Evolutionary conservation across 306 rosid species (phyloP).

Genomic region (Neltuma alba): DNA sequence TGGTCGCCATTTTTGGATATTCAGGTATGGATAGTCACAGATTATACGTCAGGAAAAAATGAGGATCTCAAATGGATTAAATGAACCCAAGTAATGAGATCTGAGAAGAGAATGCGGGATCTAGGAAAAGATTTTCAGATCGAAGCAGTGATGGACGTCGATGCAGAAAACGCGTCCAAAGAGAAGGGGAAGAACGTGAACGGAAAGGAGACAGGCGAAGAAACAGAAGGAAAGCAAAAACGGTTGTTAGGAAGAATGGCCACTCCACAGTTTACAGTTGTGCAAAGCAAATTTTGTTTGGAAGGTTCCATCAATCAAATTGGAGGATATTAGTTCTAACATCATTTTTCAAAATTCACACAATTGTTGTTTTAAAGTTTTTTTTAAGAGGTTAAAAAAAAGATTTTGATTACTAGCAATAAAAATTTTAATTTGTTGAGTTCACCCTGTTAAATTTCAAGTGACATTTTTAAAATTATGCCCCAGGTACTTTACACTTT

Average conservation of each 20-base stretch:
- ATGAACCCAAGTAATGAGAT: constrained; percentile 19
- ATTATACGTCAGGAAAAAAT: not conserved
- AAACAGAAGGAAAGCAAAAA: constrained; percentile 4
- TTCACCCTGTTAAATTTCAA: too few relatives aligned
- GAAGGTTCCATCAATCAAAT: not conserved
- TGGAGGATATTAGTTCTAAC: not conserved
- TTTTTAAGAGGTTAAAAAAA: too few relatives aligned
- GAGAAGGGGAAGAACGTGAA: constrained; percentile 22
- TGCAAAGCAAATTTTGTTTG: not conserved
- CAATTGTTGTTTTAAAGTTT: not conserved
- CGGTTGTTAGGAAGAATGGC: not conserved
- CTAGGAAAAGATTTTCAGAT: not conserved
- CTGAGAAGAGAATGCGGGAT: constrained; percentile 34
- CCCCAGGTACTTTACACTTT: not conserved
- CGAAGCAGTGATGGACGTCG: constrained; percentile 27
- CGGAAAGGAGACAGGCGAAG: constrained; percentile 21
- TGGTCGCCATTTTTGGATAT: constrained; percentile 64
- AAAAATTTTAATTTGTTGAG: too few relatives aligned
- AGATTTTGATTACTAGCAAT: too few relatives aligned
- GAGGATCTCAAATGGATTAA: constrained; percentile 18
- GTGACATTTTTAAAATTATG: too few relatives aligned
- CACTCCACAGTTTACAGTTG: not conserved
- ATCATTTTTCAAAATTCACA: not conserved
- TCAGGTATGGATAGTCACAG: not conserved
- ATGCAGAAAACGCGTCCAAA: constrained; percentile 24